Evolutionary conservation across 2,329 filamentous ascomycete species (phyloP).

Genomic region (Fonsecaea monophora): DNA sequence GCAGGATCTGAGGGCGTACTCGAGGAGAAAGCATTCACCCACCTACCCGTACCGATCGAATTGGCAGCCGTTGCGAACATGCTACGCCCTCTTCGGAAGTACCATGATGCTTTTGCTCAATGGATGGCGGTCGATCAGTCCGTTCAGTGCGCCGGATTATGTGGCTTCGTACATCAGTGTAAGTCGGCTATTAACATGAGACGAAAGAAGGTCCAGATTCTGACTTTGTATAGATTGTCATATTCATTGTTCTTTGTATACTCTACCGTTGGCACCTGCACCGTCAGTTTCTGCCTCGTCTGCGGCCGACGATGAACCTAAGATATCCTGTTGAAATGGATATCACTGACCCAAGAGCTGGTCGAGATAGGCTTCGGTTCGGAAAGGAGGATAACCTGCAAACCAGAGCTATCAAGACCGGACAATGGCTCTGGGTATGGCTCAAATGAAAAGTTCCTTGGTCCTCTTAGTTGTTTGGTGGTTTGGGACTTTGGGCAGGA

Average conservation of each 20-base stretch:
- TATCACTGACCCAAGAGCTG: conserved; percentile 1
- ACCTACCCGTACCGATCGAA: conserved; percentile 17
- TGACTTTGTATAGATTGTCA: conserved; percentile 9
- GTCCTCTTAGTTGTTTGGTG: neutral
- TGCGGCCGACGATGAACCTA: conserved; percentile 10
- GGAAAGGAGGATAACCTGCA: neutral
- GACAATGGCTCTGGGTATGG: conserved; percentile 18
- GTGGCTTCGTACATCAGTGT: conserved; percentile 18
- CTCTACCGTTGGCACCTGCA: conserved; percentile 21
- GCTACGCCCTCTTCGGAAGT: conserved; percentile 14
- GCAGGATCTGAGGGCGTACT: conserved; percentile 13
- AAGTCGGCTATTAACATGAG: neutral
- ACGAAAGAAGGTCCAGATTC: neutral
- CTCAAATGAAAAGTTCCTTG: neutral
- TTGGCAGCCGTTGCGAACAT: conserved; percentile 14
- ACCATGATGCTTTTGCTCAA: conserved; percentile 15
- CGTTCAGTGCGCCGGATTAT: conserved; percentile 13
- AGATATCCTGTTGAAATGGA: conserved; percentile 15
- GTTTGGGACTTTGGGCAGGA: neutral
- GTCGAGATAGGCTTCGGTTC: conserved; percentile 12
- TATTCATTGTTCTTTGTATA: conserved; percentile 13
- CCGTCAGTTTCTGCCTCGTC: conserved; percentile 5
- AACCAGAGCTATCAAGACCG: conserved; percentile 3
- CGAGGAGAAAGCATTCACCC: neutral
- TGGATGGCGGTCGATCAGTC: conserved; percentile 13